Percentiles rank a stretch among this genome's conserved stretches.
Evolutionary conservation across 768 basidiomycete species (phyloP).

Genomic region (Auriculariales sp.): DNA sequence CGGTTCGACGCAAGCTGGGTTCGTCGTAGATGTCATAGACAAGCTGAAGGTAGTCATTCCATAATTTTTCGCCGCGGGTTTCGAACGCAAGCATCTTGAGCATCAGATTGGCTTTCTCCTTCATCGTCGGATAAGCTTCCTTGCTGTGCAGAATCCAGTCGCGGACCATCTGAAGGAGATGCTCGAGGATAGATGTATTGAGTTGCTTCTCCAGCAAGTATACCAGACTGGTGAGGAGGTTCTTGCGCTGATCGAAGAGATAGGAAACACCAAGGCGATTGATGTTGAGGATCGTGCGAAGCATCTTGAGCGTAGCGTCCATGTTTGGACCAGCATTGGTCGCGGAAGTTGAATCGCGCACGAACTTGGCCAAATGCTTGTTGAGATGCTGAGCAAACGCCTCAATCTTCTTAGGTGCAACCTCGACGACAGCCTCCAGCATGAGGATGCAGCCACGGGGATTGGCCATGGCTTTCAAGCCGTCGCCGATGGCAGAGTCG

Average conservation of each 20-base stretch:
- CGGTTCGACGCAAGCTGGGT: constrained; percentile 70
- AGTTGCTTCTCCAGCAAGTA: constrained; percentile 84
- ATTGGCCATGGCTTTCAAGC: constrained; percentile 54
- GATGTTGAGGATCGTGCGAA: constrained; percentile 75
- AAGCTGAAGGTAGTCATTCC: constrained; percentile 72
- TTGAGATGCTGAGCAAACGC: constrained; percentile 59
- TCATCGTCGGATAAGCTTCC: constrained; percentile 81
- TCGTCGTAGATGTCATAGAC: constrained; percentile 93
- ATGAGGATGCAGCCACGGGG: constrained; percentile 74
- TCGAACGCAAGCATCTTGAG: constrained; percentile 83
- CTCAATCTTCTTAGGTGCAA: constrained; percentile 73
- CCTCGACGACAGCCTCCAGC: constrained; percentile 71
- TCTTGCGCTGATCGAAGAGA: constrained; percentile 76
- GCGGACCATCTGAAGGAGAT: constrained; percentile 71
- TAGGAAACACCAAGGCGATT: constrained; percentile 66
- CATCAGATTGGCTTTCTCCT: constrained; percentile 84
- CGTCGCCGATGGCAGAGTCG: constrained; percentile 60
- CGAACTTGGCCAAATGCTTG: constrained; percentile 70
- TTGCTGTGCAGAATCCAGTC: constrained; percentile 83
- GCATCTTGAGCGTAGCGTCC: constrained; percentile 46
- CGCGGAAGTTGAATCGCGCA: constrained; percentile 69
- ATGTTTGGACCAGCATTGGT: constrained; percentile 29
- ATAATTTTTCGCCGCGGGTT: constrained; percentile 60
- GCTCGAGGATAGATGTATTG: constrained; percentile 60
- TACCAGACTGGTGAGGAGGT: constrained; percentile 61